These are phyloP conservation scores for Vaccinium darrowii DNA, from an alignment of 148 eudicot genomes.

Conservation along the genomic window DNA sequence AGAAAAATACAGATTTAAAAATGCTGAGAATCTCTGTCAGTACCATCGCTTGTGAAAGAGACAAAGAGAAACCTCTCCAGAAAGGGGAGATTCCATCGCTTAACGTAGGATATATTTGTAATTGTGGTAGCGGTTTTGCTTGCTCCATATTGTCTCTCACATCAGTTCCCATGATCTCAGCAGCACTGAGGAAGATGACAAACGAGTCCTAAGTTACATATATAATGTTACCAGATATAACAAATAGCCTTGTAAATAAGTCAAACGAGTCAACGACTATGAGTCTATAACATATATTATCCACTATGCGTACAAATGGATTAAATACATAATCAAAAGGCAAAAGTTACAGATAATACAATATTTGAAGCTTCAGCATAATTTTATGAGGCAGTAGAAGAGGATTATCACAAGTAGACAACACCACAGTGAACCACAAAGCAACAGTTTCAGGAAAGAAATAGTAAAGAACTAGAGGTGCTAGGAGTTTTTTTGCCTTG, in stretches of 20 bases:
- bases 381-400: background rate
- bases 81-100: slow-evolving; percentile 67
- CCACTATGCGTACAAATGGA: background rate
- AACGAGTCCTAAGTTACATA: background rate
- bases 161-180: slow-evolving; percentile 21
- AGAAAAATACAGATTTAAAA: slow-evolving; percentile 17
- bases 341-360: background rate
- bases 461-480: background rate
- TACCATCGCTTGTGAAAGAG: background rate
- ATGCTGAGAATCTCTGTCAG: background rate
- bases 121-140: slow-evolving; percentile 30
- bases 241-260: background rate
- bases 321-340: background rate
- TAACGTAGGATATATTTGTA: slow-evolving; percentile 72
- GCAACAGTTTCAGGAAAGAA: background rate
- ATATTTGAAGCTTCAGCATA: background rate
- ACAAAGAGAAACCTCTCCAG: slow-evolving; percentile 62
- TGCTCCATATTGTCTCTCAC: slow-evolving; percentile 29
- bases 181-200: slow-evolving; percentile 4
- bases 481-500: background rate
- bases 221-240: background rate
- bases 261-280: background rate
- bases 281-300: too few species aligned
- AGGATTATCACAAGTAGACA: background rate
- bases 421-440: background rate